Base-by-base conservation (phyloP, 805 yeast species). In the Candida succiphila region DNA sequence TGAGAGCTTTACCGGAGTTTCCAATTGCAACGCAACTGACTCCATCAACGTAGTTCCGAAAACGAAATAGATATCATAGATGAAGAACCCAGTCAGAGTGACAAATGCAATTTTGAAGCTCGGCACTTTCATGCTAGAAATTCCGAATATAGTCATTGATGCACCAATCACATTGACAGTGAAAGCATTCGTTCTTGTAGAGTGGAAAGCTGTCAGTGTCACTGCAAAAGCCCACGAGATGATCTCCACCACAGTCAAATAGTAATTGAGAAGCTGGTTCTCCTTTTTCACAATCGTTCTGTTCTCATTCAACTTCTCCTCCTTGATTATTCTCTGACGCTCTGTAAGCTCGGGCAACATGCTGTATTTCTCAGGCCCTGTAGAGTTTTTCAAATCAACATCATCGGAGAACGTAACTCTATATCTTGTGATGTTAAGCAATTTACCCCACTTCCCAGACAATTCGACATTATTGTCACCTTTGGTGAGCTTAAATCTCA, bases 41-140 rank as follows among this genome's bases (percentile, higher is more conserved):
- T 65, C 58, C 87, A 79, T 79, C 5, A 75, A 60, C 23, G 67
- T 63, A 0, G 82, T 65, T 4, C 67, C 72, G 51, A 77, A 80
- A 1, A 79, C 87, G 54, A 79, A 79, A 48, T 67, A 76, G 27
- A 75, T 62, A 48, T 79, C 87, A 49, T 78, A 79, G 27, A 69
- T 41, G 43, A 78, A 75, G 28, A 79, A 62, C 2, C 69, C 69
- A 3, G 43, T 37, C 17, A 79, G 53, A 23, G 76, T 45, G 9
- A 69, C 39, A 13, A 60, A 44, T 3, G 72, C 77, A 2, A 67
- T 54, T 33, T 55, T 60, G 45, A 76, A 69, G 28, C 61, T 65
- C 14, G 65, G 53, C 10, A 76, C 37, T 32, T 58, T 54, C 7
- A 64, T 36, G 20, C 45, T 41, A 13, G 56, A 47, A 17, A 75